phyloP scores from a whole-genome alignment of 352 stramenopile species.

The Pythium biforme region DNA sequence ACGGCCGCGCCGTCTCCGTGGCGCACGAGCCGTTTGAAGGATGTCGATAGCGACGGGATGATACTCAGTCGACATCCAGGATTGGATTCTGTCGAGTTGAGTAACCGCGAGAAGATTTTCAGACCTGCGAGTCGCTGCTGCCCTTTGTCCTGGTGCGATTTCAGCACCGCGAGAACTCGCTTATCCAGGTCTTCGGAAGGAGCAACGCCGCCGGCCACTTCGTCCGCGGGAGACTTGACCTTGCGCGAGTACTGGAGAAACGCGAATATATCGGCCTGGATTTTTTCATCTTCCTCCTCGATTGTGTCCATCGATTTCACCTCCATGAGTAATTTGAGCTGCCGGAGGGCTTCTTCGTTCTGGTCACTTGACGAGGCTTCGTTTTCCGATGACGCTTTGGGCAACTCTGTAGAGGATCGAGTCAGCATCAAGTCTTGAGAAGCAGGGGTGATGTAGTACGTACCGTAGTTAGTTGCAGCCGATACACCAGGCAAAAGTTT shows the following conservation, averaged over 20 bases:
- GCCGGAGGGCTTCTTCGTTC: slow-evolving; percentile 43
- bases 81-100: slow-evolving; percentile 54
- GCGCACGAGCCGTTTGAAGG: slow-evolving; percentile 57
- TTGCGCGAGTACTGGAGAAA: slow-evolving; percentile 56
- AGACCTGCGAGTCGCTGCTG: slow-evolving; percentile 59
- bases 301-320: slow-evolving; percentile 72
- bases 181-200: slow-evolving; percentile 34
- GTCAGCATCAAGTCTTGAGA: not conserved
- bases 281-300: slow-evolving; percentile 83
- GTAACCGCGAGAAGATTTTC: slow-evolving; percentile 57
- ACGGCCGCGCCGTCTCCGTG: slow-evolving; percentile 1
- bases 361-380: slow-evolving; percentile 14
- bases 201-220: not conserved
- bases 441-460: not conserved
- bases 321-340: slow-evolving; percentile 71
- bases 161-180: slow-evolving; percentile 45
- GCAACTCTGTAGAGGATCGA: slow-evolving; percentile 4
- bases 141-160: slow-evolving; percentile 48
- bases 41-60: slow-evolving; percentile 65
- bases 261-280: slow-evolving; percentile 77
- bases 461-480: slow-evolving; percentile 51
- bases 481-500: slow-evolving; percentile 80
- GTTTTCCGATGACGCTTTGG: not conserved
- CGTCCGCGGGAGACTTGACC: slow-evolving; percentile 7
- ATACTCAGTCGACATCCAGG: slow-evolving; percentile 66